Base-by-base conservation (phyloP, 192 early-diverging fungal genomes). In the Podila epicladia region DNA sequence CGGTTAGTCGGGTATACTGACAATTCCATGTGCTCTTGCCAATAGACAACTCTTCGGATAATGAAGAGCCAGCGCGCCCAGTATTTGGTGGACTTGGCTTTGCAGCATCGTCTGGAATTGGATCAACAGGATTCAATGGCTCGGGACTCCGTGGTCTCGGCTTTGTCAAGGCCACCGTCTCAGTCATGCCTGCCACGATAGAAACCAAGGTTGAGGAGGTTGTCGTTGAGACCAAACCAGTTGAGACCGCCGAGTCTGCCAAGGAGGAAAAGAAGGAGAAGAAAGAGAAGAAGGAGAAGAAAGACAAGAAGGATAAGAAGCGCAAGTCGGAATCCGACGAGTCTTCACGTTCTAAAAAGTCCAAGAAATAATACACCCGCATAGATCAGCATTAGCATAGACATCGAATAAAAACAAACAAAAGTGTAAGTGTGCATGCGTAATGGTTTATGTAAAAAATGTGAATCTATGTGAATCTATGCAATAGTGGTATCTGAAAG, bases 81-180 rank as follows among this genome's bases (percentile, higher is more conserved):
- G 31, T 45, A 29, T 80, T 80, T 65, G 77, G 71, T 3, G 77
- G 77, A 32, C 77, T 80, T 33, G 77, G 77, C 17, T 80, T 80
- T 24, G 65, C 77, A 5, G 69, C 77, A 17, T 69, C 70, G 19
- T 12, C 64, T 13, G 77, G 77, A 24, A n/a, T 80, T 19, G 77
- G 77, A 7, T 65, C 77, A 12, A 35, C 70, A 59, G 77, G 77
- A 53, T 80, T 51, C 37, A 73, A 62, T 11, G 65, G 55, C 5
- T 58, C 69, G 38, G 77, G 77, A 26, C 71, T 80, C 38, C 77
- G 77, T 28, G 75, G 75, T 19, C 65, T 80, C 8, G 77, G 77
- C 37, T 80, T 80, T 22, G 77, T 80, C 58, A 80, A 73, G 70
- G 75, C 75, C 11, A 79, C 75, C 2, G 75, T 79, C 0, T 79